Percentiles rank a stretch among this genome's conserved stretches.
Conservation (phyloP, 2,329 filamentous ascomycete genomes). For the Chaetomium olivaceum region DNA sequence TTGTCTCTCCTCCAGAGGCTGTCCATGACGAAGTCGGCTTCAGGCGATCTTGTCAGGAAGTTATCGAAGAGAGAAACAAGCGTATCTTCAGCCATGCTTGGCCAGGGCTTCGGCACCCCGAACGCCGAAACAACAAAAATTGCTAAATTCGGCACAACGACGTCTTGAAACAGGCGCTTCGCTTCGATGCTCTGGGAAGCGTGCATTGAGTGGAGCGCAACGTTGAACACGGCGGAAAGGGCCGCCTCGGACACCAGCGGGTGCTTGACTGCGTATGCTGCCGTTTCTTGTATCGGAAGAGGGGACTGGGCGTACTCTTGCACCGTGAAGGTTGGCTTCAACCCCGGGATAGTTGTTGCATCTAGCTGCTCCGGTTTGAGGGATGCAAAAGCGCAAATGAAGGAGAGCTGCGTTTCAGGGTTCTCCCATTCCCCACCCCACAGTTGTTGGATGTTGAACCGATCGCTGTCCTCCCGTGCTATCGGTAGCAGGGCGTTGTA, state of each 20-base stretch:
- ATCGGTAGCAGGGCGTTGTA: conserved; percentile 77
- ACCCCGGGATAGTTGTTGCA: conserved; percentile 77
- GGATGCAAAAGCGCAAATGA: conserved; percentile 82
- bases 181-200: conserved; percentile 65
- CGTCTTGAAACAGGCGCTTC: conserved; percentile 65
- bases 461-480: conserved; percentile 59
- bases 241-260: conserved; percentile 88
- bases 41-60: conserved; percentile 76
- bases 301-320: conserved; percentile 56
- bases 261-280: conserved; percentile 69
- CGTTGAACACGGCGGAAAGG: conserved; percentile 67
- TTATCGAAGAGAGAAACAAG: conserved; percentile 76
- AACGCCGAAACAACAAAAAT: conserved; percentile 79
- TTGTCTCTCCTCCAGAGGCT: conserved; percentile 90
- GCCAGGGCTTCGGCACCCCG: conserved; percentile 76
- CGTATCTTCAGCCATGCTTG: conserved; percentile 71
- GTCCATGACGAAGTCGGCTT: conserved; percentile 86
- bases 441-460: conserved; percentile 80
- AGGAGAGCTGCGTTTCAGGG: conserved; percentile 87
- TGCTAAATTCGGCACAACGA: conserved; percentile 71
- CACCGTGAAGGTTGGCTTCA: conserved; percentile 73
- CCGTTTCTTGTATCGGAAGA: conserved; percentile 53
- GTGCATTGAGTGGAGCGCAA: conserved; percentile 61
- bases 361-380: conserved; percentile 75
- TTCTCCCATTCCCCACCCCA: conserved; percentile 92